Conservation (phyloP, 2,329 filamentous ascomycete species). For the Alternaria metachromatica region DNA sequence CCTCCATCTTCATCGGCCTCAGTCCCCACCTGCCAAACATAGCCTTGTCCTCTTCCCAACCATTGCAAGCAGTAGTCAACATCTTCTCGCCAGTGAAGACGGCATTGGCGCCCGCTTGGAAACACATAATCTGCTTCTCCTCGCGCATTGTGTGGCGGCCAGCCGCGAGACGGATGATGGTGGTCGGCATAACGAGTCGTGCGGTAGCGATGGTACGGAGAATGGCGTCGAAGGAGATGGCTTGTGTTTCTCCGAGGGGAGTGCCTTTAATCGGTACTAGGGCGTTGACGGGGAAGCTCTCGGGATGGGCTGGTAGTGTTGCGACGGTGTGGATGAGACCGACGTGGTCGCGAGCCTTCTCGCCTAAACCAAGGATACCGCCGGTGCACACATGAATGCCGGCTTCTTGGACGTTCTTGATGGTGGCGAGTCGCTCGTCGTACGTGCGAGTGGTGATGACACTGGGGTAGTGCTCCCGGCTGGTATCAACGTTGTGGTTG, state of each 20-base stretch:
- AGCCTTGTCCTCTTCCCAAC: conserved; percentile 84
- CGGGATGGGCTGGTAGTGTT: conserved; percentile 80
- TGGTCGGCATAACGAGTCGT: conserved; percentile 79
- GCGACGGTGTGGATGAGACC: conserved; percentile 83
- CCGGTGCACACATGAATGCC: conserved; percentile 91
- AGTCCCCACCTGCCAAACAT: conserved; percentile 88
- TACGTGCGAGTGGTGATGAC: conserved; percentile 87
- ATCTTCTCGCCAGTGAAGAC: conserved; percentile 96
- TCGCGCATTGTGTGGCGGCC: conserved; percentile 84
- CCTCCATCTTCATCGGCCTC: conserved; percentile 69
- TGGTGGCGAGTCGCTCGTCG: conserved; percentile 82
- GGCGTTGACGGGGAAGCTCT: conserved; percentile 90
- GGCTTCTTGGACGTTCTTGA: conserved; percentile 80
- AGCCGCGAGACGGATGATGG: conserved; percentile 86
- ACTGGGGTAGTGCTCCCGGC: conserved; percentile 83
- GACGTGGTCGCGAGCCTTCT: conserved; percentile 78
- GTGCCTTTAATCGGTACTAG: conserved; percentile 91
- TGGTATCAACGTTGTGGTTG: conserved; percentile 94
- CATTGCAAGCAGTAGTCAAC: conserved; percentile 89
- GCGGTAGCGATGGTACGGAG: conserved; percentile 85
- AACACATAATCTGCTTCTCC: conserved; percentile 88
- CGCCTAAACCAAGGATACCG: conserved; percentile 85
- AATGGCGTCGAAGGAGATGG: conserved; percentile 78
- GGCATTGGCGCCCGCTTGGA: conserved; percentile 91
- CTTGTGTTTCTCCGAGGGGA: conserved; percentile 75